phyloP scores from a whole-genome alignment of 1,139 yeast genomes.

The Nakaseomyces sp. region DNA sequence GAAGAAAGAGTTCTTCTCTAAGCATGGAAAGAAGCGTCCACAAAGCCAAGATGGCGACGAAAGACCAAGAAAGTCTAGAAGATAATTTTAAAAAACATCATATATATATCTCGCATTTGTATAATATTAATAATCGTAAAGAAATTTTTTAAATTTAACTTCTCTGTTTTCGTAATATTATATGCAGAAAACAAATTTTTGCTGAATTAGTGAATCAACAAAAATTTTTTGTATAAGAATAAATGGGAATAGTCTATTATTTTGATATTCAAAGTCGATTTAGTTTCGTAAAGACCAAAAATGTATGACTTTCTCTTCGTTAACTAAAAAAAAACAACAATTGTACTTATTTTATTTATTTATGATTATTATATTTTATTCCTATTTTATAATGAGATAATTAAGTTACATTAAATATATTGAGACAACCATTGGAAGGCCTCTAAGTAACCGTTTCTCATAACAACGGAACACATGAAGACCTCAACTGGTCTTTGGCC shows the following conservation, averaged over 20 bases:
- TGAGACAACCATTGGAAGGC: slow-evolving; percentile 96
- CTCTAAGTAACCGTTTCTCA: slow-evolving; percentile 95
- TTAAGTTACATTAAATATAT: slow-evolving; percentile 48
- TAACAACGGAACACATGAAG: slow-evolving; percentile 93
- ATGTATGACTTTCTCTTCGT: no score
- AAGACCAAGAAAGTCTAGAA: slow-evolving; percentile 21
- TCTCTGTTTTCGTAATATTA: background rate
- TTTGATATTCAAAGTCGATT: no score
- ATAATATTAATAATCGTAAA: background rate
- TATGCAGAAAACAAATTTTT: background rate
- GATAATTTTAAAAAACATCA: slow-evolving; percentile 11
- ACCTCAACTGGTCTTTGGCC: slow-evolving; percentile 89
- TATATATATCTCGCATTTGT: background rate
- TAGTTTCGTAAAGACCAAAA: background rate
- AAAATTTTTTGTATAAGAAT: no score
- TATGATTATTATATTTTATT: background rate
- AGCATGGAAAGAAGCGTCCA: slow-evolving; percentile 61
- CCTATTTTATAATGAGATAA: background rate
- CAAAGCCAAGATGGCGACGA: slow-evolving; percentile 35
- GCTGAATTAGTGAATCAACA: background rate
- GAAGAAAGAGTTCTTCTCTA: slow-evolving; percentile 78
- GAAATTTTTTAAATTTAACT: background rate
- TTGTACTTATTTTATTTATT: background rate
- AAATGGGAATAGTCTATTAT: no score
- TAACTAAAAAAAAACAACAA: no score